Conservation (phyloP, 257 asterid species). For the Salvia miltiorrhiza region DNA sequence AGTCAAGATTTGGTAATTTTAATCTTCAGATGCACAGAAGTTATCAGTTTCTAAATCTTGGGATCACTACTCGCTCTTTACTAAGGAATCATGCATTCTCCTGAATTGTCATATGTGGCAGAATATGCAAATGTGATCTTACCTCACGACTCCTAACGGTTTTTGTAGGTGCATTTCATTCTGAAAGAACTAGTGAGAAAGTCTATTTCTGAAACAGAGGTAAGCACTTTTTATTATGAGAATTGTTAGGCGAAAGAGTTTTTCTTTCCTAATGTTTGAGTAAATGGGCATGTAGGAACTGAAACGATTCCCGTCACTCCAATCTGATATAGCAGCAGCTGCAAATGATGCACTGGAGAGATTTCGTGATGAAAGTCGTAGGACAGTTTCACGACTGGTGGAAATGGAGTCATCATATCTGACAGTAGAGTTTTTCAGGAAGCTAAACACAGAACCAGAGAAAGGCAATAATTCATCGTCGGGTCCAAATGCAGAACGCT, state of each 20-base stretch:
- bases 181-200: constrained; percentile 93
- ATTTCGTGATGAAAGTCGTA: constrained; percentile 96
- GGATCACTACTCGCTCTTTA: not conserved
- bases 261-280: constrained; percentile 1
- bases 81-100: not conserved
- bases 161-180: constrained; percentile 73
- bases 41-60: not conserved
- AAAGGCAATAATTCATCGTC: constrained; percentile 34
- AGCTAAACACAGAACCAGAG: constrained; percentile 84
- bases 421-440: constrained; percentile 91
- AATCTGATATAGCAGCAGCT: constrained; percentile 87
- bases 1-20: not conserved
- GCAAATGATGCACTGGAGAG: constrained; percentile 91
- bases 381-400: constrained; percentile 76
- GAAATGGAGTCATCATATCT: constrained; percentile 97
- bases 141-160: not conserved
- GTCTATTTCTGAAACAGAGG: constrained; percentile 86
- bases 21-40: not conserved
- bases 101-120: not conserved
- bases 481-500: constrained; percentile 63
- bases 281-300: constrained; percentile 52
- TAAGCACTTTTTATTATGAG: constrained; percentile 16
- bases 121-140: constrained; percentile 8
- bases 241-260: not conserved
- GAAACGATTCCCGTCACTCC: constrained; percentile 91